Conservation (phyloP, 306 rosid genomes). For the Begonia peltatifolia region DNA sequence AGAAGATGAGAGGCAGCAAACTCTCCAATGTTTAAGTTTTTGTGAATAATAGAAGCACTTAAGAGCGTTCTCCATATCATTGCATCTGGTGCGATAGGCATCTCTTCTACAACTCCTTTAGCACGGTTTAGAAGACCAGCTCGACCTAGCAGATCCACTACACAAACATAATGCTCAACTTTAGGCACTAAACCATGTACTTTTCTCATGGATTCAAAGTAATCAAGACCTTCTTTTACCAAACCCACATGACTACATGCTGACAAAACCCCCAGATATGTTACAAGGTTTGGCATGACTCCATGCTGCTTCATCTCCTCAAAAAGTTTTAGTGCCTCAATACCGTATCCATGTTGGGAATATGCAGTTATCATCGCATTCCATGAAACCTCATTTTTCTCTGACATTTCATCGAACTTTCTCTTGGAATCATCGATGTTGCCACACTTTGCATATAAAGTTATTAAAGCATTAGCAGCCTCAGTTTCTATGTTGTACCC, state of each 20-base stretch:
- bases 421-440: conserved; percentile 50
- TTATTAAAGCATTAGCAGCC: conserved; percentile 68
- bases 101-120: conserved; percentile 39
- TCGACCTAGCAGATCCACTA: conserved; percentile 77
- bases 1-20: conserved; percentile 67
- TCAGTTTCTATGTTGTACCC: conserved; percentile 61
- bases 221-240: conserved; percentile 59
- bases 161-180: conserved; percentile 76
- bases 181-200: conserved; percentile 53
- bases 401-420: conserved; percentile 50
- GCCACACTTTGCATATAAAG: conserved; percentile 79
- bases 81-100: conserved; percentile 77
- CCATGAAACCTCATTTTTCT: conserved; percentile 71
- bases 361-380: conserved; percentile 78
- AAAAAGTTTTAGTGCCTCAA: conserved; percentile 53
- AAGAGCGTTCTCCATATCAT: conserved; percentile 81
- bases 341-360: conserved; percentile 74
- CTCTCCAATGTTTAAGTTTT: conserved; percentile 68
- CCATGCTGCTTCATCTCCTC: conserved; percentile 52
- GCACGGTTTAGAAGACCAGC: conserved; percentile 58
- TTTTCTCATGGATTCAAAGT: conserved; percentile 62
- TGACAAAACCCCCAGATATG: conserved; percentile 70
- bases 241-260: conserved; percentile 90
- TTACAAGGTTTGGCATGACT: conserved; percentile 55
- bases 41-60: conserved; percentile 61